Conservation (phyloP, 805 yeast genomes). For the Metschnikowia gruessii region DNA sequence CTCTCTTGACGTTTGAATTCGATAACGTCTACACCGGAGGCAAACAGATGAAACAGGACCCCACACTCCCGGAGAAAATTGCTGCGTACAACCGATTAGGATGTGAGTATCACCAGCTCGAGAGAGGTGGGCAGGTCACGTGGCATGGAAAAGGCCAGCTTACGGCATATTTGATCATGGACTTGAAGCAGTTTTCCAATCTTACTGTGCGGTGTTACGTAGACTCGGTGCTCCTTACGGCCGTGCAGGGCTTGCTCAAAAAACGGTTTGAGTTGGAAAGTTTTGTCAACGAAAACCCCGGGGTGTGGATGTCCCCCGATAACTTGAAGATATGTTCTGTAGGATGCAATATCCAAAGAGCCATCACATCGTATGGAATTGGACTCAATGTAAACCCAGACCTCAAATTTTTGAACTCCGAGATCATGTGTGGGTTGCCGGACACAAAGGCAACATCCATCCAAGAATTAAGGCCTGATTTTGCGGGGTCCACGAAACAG, state of each 20-base stretch:
- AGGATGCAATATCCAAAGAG: conserved; percentile 82
- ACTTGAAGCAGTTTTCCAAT: conserved; percentile 57
- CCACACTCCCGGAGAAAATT: conserved; percentile 33
- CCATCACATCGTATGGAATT: conserved; percentile 86
- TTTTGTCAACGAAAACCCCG: conserved; percentile 67
- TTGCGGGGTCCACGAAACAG: conserved; percentile 23
- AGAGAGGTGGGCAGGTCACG: conserved; percentile 94
- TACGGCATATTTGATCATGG: conserved; percentile 71
- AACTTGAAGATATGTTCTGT: conserved; percentile 76
- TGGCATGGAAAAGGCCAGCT: conserved; percentile 97
- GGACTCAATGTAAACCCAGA: conserved; percentile 79
- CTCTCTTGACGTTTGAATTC: conserved; percentile 79
- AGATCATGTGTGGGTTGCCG: conserved; percentile 84
- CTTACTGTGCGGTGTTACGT: conserved; percentile 66
- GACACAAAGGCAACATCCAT: conserved; percentile 44
- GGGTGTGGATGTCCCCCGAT: conserved; percentile 69
- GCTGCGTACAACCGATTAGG: conserved; percentile 31
- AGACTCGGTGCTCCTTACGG: conserved; percentile 52
- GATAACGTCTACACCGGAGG: conserved; percentile 90
- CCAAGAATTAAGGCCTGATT: conserved; percentile 13
- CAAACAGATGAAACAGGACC: conserved; percentile 62
- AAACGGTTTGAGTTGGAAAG: conserved; percentile 42
- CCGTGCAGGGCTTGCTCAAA: conserved; percentile 49
- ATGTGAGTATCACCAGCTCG: conserved; percentile 72
- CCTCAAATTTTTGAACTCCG: conserved; percentile 61